These are phyloP conservation scores for Theobroma grandiflorum DNA, from an alignment of 441 rosid species.

Conservation along the genomic window DNA sequence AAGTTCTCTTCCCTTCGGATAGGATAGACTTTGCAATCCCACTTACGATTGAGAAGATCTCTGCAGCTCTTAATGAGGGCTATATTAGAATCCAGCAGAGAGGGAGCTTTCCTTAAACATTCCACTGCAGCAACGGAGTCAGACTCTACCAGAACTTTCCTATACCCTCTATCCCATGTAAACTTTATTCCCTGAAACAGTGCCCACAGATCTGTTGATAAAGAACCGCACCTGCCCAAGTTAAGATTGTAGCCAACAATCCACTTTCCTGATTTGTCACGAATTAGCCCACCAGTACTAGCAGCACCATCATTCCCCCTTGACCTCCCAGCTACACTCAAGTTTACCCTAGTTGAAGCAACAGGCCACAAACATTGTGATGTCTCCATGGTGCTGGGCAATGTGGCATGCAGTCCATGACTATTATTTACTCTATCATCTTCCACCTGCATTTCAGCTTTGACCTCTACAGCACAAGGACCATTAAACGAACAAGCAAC, in stretches of 20 bases:
- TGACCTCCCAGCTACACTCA: conserved; percentile 44
- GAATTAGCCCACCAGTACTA: conserved; percentile 53
- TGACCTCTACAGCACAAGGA: conserved; percentile 1
- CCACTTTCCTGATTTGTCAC: conserved; percentile 57
- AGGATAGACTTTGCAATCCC: conserved; percentile 49
- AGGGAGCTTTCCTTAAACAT: conserved; percentile 34
- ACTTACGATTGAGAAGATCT: conserved; percentile 40
- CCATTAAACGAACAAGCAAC: not conserved
- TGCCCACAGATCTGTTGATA: conserved; percentile 54
- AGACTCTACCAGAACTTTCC: conserved; percentile 48
- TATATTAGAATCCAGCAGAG: conserved; percentile 31
- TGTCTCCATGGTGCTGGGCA: not conserved
- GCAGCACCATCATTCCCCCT: conserved; percentile 23
- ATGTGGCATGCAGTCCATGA: not conserved
- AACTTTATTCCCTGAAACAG: conserved; percentile 53
- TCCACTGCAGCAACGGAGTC: conserved; percentile 37
- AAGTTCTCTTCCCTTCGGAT: conserved; percentile 43
- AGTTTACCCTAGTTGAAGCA: conserved; percentile 45
- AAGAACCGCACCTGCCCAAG: conserved; percentile 26
- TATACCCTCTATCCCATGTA: conserved; percentile 53
- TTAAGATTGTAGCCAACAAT: conserved; percentile 47
- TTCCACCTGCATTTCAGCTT: conserved; percentile 7
- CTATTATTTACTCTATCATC: not conserved
- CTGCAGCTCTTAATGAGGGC: conserved; percentile 43
- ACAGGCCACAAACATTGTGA: conserved; percentile 34